phyloP scores from a whole-genome alignment of 202 grass and related monocot genomes.

The Schoenoplectus tabernaemontani region DNA sequence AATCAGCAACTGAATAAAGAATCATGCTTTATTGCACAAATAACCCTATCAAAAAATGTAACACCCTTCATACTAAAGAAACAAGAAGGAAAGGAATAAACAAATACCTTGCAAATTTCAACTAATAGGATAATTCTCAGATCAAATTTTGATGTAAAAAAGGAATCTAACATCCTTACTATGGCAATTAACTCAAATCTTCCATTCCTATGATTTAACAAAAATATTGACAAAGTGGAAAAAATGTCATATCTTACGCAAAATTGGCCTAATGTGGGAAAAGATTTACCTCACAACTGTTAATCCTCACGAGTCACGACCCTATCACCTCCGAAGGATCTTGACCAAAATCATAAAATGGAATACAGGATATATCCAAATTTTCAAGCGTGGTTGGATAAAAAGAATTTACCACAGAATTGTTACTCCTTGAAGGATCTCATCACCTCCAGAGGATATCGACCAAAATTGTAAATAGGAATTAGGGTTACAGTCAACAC shows the following conservation, averaged over 20 bases:
- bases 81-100: neutral
- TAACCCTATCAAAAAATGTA: neutral
- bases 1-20: neutral
- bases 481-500: neutral
- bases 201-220: neutral
- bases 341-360: too few relatives aligned
- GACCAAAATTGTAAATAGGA: neutral
- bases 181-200: neutral
- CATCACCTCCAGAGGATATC: neutral
- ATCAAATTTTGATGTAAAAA: neutral
- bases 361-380: neutral
- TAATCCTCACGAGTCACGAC: too few relatives aligned
- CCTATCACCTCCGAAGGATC: too few relatives aligned
- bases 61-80: neutral
- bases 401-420: neutral
- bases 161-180: neutral
- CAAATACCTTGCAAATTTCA: neutral
- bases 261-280: too few relatives aligned
- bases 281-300: too few relatives aligned
- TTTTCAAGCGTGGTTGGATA: neutral
- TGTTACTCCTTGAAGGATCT: neutral
- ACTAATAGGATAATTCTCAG: neutral
- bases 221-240: neutral
- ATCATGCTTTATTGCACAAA: neutral
- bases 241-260: neutral